phyloP scores from a whole-genome alignment of 805 yeast species.

The Wickerhamiella alocasiicola region DNA sequence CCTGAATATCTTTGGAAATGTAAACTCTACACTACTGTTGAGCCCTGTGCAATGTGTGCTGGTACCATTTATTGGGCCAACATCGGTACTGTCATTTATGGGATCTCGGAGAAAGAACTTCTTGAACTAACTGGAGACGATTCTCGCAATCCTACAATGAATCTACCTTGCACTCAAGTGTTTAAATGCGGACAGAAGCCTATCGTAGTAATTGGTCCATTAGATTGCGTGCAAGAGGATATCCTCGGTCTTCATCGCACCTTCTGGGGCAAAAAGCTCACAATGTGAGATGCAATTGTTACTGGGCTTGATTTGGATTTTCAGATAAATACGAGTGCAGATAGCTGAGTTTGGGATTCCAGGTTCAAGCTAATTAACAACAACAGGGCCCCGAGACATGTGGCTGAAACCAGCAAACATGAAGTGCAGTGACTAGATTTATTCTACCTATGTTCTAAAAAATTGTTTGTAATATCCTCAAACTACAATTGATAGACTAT shows the following conservation, averaged over 20 bases:
- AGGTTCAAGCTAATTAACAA: too few relatives aligned
- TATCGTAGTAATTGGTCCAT: neutral
- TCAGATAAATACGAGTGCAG: too few relatives aligned
- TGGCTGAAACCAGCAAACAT: too few relatives aligned
- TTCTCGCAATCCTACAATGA: neutral
- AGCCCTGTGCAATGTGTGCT: constrained; percentile 3
- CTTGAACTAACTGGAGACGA: neutral
- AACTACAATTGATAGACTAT: too few relatives aligned
- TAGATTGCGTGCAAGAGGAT: neutral
- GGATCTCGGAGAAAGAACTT: neutral
- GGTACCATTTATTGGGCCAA: constrained; percentile 8
- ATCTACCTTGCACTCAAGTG: neutral
- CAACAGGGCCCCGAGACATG: too few relatives aligned
- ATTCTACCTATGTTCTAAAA: too few relatives aligned
- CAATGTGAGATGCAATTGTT: neutral
- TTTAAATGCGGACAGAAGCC: neutral
- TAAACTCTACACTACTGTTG: constrained; percentile 1
- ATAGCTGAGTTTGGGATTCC: too few relatives aligned
- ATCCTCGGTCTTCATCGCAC: neutral
- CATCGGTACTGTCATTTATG: neutral
- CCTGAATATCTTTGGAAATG: neutral
- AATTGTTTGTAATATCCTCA: too few relatives aligned
- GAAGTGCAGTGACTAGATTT: too few relatives aligned
- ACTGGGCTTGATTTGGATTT: too few relatives aligned
- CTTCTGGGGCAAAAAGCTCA: neutral